Conservation (phyloP, 2,329 filamentous ascomycete genomes). For the Cryphonectria nitschkei region DNA sequence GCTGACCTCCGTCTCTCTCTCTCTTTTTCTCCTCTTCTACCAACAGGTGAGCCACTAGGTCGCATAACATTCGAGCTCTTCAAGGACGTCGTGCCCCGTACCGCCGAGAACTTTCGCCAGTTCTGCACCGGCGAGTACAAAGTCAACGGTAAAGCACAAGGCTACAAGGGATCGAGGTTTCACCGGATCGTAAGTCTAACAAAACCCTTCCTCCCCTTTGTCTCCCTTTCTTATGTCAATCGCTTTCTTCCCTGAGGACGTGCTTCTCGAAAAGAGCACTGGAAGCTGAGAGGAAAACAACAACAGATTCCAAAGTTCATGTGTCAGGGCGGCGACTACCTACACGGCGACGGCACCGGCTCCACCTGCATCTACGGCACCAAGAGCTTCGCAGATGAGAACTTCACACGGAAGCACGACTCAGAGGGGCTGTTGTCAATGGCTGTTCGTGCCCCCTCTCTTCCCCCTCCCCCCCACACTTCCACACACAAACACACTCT, state of each 20-base stretch:
- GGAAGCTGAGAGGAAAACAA: neutral
- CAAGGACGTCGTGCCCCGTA: slow-evolving; percentile 79
- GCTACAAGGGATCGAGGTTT: slow-evolving; percentile 94
- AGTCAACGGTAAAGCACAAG: slow-evolving; percentile 77
- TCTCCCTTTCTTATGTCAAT: slow-evolving; percentile 11
- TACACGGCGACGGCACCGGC: slow-evolving; percentile 90
- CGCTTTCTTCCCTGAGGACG: no score
- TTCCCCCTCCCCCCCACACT: slow-evolving; percentile 3
- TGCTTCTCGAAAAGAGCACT: neutral
- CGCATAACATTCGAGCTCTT: slow-evolving; percentile 92
- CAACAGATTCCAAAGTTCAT: slow-evolving; percentile 90
- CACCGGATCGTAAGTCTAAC: slow-evolving; percentile 77
- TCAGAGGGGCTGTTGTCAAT: slow-evolving; percentile 83
- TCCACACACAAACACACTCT: neutral
- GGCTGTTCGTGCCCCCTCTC: slow-evolving; percentile 66
- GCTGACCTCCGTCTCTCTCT: neutral
- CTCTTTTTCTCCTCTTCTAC: no score
- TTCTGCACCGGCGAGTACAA: slow-evolving; percentile 95
- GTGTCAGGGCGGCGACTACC: slow-evolving; percentile 95
- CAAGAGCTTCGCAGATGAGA: slow-evolving; percentile 86
- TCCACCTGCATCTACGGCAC: slow-evolving; percentile 86
- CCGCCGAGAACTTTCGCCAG: slow-evolving; percentile 94
- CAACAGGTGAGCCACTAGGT: slow-evolving; percentile 78
- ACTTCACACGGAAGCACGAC: slow-evolving; percentile 81
- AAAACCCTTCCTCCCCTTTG: neutral